Base-by-base conservation (phyloP, 805 yeast species). In the Yarrowia yakushimensis region DNA sequence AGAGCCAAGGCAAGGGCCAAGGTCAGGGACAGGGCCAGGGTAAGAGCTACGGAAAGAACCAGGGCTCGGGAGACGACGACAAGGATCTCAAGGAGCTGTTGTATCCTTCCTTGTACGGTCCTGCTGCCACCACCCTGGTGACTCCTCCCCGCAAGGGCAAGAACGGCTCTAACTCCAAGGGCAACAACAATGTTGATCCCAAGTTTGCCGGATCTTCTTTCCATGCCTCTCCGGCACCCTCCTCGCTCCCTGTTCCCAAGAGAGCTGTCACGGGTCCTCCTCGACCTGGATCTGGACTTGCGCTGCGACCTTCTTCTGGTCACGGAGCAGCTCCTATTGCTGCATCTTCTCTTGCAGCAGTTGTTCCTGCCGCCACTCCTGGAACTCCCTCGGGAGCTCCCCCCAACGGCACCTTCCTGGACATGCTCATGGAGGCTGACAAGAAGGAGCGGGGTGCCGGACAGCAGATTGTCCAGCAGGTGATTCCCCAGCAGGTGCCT, bases 171-270 rank as follows among this genome's bases (percentile, higher is more conserved):
- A 48, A 28, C 3, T 30, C 55, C 12, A 33, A 30, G 34, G 48
- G 27, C 46, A 3, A 3, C 34, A 13, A 13, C 18, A 28, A 45
- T n/a, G 42, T 61, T 4, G 62, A 39, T 15, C 27, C 39, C 45
- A 42, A 59, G 37, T 69, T 68, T 65, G 71, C 72, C 4, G 72
- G 72, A 4, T 67, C 71, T 7, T 65, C 69, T 20, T 69, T 69
- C 64, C 70, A 69, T 33, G 67, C 71, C 7, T 64, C 68, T 15
- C 72, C 72, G 13, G 72, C 71, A 0, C 69, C 72, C 9, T 66
- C 70, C 4, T 63, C 71, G 9, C 59, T 69, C 30, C 71, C 71
- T 4, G 65, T 67, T 46, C 71, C 72, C 15, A 39, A 45, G 20
- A 54, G 37, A 48, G 46, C 33, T 0, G 17, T 18, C 5, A 7